Conservation (phyloP, 2,329 filamentous ascomycete genomes). For the Epichloe glyceriae region DNA sequence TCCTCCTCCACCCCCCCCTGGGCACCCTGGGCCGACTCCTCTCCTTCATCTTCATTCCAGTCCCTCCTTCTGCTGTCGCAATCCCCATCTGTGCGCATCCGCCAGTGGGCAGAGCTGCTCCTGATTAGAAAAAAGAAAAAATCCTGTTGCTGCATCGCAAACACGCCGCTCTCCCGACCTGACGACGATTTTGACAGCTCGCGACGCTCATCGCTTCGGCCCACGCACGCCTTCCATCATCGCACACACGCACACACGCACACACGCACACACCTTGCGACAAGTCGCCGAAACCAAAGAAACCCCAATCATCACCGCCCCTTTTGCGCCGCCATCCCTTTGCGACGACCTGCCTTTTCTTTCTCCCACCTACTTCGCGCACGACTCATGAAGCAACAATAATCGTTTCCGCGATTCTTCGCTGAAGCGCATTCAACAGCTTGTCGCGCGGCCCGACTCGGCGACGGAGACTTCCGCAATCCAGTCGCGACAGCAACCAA, state of each 20-base stretch:
- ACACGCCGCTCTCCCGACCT: conserved; percentile 3
- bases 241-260: background rate
- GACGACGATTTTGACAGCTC: conserved; percentile 3
- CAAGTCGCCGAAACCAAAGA: background rate
- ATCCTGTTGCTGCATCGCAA: background rate
- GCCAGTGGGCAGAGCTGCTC: conserved; percentile 5
- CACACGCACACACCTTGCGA: background rate
- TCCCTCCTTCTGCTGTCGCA: conserved; percentile 19
- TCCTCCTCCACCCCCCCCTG: conserved; percentile 7
- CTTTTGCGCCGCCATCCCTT: conserved; percentile 1
- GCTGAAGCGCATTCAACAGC: conserved; percentile 1
- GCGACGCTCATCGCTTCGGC: conserved; percentile 2
- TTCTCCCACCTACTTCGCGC: background rate
- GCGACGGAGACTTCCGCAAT: conserved; percentile 5
- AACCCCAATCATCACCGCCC: background rate
- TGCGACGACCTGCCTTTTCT: background rate
- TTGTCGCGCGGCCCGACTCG: conserved; percentile 4
- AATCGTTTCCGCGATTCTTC: conserved; percentile 1
- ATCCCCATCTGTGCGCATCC: conserved; percentile 10
- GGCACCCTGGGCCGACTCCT: conserved; percentile 12
- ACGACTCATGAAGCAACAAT: background rate
- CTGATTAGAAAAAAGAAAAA: background rate
- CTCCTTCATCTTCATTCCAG: conserved; percentile 16
- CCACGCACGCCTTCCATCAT: background rate
- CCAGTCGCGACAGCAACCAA: conserved; percentile 4